Conservation (phyloP, 2,329 filamentous ascomycete species). For the Arthrobotrys sphaeroides region DNA sequence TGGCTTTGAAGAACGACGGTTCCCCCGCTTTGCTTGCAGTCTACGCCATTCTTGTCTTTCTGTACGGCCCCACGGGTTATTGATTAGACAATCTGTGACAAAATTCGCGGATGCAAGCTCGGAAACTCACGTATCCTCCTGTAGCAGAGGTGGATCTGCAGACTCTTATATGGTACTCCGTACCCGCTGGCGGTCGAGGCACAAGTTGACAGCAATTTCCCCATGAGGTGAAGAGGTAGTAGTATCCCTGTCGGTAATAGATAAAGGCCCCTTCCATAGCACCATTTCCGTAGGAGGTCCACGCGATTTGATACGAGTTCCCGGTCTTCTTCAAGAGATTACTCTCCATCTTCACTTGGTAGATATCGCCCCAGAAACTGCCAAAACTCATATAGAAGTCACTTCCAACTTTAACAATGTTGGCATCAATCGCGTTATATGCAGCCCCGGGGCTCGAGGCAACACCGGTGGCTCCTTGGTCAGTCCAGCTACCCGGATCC, state of each 20-base stretch:
- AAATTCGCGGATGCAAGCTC: conserved; percentile 59
- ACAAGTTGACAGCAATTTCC: conserved; percentile 73
- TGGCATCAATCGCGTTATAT: conserved; percentile 72
- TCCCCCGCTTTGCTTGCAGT: conserved; percentile 69
- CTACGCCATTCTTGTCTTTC: conserved; percentile 66
- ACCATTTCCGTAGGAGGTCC: conserved; percentile 65
- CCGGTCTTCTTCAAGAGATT: conserved; percentile 59
- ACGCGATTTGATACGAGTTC: conserved; percentile 66
- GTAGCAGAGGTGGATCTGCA: conserved; percentile 68
- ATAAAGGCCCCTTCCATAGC: conserved; percentile 69
- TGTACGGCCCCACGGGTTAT: neutral
- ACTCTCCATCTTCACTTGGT: conserved; percentile 66
- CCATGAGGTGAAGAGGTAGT: conserved; percentile 72
- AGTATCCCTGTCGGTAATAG: conserved; percentile 68
- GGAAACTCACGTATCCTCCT: conserved; percentile 65
- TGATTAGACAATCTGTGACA: neutral
- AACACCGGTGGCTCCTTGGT: conserved; percentile 68
- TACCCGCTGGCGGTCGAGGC: conserved; percentile 65
- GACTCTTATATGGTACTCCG: conserved; percentile 74
- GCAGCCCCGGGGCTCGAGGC: conserved; percentile 62
- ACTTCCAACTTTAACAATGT: conserved; percentile 64
- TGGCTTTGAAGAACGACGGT: conserved; percentile 71
- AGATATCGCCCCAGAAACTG: conserved; percentile 74
- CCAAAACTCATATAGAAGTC: conserved; percentile 70
- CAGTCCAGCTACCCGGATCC: conserved; percentile 69